A percentile compares a stretch with the other conserved stretches of the same genome.
phyloP scores from a whole-genome alignment of 768 basidiomycete species.

The Tulasnella sp. region DNA sequence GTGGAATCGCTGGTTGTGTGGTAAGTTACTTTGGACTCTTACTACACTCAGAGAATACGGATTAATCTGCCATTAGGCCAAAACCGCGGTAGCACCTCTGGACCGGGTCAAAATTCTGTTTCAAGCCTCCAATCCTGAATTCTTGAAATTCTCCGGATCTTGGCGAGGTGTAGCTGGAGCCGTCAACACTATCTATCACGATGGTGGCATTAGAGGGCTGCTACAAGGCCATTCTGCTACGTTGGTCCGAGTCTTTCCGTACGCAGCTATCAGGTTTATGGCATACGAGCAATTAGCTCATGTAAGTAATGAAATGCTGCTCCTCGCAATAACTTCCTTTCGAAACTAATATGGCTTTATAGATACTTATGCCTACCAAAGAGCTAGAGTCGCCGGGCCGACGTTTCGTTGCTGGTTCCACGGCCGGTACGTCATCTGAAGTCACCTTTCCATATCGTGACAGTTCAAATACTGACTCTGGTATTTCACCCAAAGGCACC shows the following conservation, averaged over 20 bases:
- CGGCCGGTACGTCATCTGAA: slow-evolving; percentile 49
- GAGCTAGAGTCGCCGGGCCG: slow-evolving; percentile 62
- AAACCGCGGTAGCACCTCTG: slow-evolving; percentile 87
- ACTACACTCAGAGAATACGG: slow-evolving; percentile 1
- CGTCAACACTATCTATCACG: slow-evolving; percentile 44
- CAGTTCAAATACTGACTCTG: not conserved
- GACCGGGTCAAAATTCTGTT: slow-evolving; percentile 98
- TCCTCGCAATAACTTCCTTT: not conserved
- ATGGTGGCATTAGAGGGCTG: slow-evolving; percentile 57
- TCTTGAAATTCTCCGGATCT: slow-evolving; percentile 80
- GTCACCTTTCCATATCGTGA: slow-evolving; percentile 1
- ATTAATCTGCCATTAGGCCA: slow-evolving; percentile 44
- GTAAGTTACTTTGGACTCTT: slow-evolving; percentile 37
- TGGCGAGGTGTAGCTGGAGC: slow-evolving; percentile 79
- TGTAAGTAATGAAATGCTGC: slow-evolving; percentile 32
- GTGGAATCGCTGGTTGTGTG: slow-evolving; percentile 86
- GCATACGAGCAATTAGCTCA: slow-evolving; percentile 79
- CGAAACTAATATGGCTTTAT: not conserved
- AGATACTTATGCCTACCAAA: slow-evolving; percentile 79
- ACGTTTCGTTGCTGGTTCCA: slow-evolving; percentile 75
- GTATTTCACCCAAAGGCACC: slow-evolving; percentile 39
- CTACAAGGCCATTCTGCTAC: slow-evolving; percentile 96
- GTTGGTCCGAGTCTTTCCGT: slow-evolving; percentile 86
- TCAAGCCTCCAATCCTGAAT: slow-evolving; percentile 93
- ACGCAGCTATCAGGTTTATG: slow-evolving; percentile 96